These are phyloP conservation scores for Arthromyces matolae DNA, from an alignment of 768 basidiomycete species.

Conservation along the genomic window DNA sequence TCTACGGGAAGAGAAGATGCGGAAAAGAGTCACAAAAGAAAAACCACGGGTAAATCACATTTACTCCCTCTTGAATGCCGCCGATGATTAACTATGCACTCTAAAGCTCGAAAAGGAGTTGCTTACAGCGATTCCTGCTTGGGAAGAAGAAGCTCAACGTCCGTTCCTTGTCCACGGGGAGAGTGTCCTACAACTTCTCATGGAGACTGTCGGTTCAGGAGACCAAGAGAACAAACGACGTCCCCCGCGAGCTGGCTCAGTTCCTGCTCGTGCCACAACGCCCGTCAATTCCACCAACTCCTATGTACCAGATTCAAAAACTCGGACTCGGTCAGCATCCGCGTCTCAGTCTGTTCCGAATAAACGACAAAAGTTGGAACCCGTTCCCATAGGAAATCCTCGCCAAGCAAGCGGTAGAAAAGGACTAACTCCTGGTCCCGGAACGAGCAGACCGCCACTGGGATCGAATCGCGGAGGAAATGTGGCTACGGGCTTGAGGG, in stretches of 20 bases:
- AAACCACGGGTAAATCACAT: constrained; percentile 78
- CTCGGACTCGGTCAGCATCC: constrained; percentile 61
- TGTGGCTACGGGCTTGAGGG: constrained; percentile 23
- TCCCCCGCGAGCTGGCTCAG: constrained; percentile 49
- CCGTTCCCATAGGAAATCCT: constrained; percentile 16
- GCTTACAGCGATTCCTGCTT: constrained; percentile 68
- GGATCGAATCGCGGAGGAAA: constrained; percentile 39
- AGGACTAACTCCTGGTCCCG: constrained; percentile 19
- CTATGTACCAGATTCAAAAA: constrained; percentile 37
- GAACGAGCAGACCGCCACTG: constrained; percentile 33
- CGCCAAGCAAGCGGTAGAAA: constrained; percentile 19
- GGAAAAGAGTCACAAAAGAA: constrained; percentile 88
- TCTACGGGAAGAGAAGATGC: constrained; percentile 93
- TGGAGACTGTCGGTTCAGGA: constrained; percentile 64
- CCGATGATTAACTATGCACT: not conserved
- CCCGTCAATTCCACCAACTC: constrained; percentile 41
- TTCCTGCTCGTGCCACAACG: constrained; percentile 60
- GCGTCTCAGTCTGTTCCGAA: constrained; percentile 50
- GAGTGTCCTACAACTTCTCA: constrained; percentile 74
- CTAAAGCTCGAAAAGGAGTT: constrained; percentile 86
- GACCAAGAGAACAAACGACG: constrained; percentile 81
- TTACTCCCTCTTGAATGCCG: not conserved
- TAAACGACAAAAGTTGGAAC: constrained; percentile 60
- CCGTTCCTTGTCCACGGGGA: constrained; percentile 85
- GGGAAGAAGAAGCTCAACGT: constrained; percentile 75